Conservation (phyloP, 2,329 filamentous ascomycete genomes). For the Sporothrix pallida region DNA sequence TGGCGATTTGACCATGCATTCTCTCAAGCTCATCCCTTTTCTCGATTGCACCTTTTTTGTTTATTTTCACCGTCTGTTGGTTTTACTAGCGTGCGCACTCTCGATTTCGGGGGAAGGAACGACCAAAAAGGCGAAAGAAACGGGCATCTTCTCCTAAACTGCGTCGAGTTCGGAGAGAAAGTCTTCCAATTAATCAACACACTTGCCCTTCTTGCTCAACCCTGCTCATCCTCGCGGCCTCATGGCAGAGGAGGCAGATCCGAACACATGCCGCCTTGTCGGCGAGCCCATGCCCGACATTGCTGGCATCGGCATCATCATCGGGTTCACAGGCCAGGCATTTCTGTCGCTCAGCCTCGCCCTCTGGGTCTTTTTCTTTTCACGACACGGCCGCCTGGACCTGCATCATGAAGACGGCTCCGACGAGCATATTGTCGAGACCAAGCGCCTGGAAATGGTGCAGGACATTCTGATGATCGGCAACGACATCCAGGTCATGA, state of each 20-base stretch:
- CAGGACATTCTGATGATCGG: slow-evolving; percentile 46
- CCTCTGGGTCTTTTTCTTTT: slow-evolving; percentile 36
- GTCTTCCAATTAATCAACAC: not conserved
- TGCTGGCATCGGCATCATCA: slow-evolving; percentile 43
- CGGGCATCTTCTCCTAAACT: not conserved
- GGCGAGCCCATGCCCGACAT: slow-evolving; percentile 44
- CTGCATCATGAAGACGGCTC: slow-evolving; percentile 41
- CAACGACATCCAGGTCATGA: slow-evolving; percentile 45
- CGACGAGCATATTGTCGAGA: slow-evolving; percentile 41
- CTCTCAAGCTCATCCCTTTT: not conserved
- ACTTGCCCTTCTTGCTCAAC: not conserved
- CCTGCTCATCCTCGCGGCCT: not conserved
- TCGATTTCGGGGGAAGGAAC: not conserved
- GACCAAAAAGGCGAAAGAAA: not conserved
- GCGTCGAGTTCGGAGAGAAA: no score
- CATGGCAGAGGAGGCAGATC: not conserved
- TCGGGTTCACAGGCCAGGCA: slow-evolving; percentile 31
- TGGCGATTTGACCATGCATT: not conserved
- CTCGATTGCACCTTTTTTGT: slow-evolving; percentile 12
- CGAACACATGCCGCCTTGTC: slow-evolving; percentile 38
- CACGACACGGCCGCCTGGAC: slow-evolving; percentile 42
- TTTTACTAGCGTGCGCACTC: not conserved
- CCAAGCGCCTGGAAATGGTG: slow-evolving; percentile 44
- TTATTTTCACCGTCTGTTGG: not conserved
- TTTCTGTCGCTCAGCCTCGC: slow-evolving; percentile 11